Evolutionary conservation across 208 protist genomes (phyloP).

Genomic region (Trypanosoma platydactyli): DNA sequence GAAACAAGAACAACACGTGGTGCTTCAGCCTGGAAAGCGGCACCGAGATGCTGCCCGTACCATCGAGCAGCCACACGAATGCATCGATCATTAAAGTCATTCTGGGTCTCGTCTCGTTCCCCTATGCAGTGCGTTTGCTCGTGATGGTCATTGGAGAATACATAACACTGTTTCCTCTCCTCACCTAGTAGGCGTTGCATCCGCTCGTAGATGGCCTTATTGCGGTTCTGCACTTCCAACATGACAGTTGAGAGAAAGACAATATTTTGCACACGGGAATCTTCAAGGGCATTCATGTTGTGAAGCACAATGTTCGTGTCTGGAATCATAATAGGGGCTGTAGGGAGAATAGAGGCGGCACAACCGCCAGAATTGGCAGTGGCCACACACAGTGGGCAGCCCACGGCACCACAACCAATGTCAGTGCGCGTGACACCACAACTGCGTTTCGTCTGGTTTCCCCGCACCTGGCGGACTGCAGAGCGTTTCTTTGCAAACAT

Average conservation of each 20-base stretch:
- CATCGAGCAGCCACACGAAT: slow-evolving; percentile 84
- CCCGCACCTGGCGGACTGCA: slow-evolving; percentile 50
- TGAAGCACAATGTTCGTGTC: slow-evolving; percentile 93
- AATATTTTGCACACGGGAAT: slow-evolving; percentile 75
- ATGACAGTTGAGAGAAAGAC: slow-evolving; percentile 89
- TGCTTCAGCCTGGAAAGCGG: slow-evolving; percentile 35
- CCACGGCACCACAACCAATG: slow-evolving; percentile 72
- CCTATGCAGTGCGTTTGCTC: slow-evolving; percentile 84
- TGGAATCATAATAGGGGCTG: slow-evolving; percentile 59
- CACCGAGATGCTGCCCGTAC: slow-evolving; percentile 76
- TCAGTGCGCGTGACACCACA: slow-evolving; percentile 64
- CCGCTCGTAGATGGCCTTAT: slow-evolving; percentile 86
- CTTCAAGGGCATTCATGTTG: slow-evolving; percentile 92
- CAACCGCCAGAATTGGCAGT: slow-evolving; percentile 31
- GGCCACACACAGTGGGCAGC: slow-evolving; percentile 49
- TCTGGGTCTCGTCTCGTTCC: slow-evolving; percentile 66
- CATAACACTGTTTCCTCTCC: slow-evolving; percentile 75
- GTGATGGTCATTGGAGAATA: slow-evolving; percentile 93
- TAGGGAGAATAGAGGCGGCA: slow-evolving; percentile 31
- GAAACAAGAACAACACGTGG: slow-evolving; percentile 59
- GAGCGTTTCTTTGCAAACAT: slow-evolving; percentile 85
- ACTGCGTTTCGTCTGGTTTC: slow-evolving; percentile 13
- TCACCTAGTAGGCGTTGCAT: slow-evolving; percentile 77
- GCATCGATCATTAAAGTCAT: slow-evolving; percentile 91
- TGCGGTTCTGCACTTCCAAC: slow-evolving; percentile 89